phyloP scores from a whole-genome alignment of 768 basidiomycete species.

The Leccinum subtestaceum region DNA sequence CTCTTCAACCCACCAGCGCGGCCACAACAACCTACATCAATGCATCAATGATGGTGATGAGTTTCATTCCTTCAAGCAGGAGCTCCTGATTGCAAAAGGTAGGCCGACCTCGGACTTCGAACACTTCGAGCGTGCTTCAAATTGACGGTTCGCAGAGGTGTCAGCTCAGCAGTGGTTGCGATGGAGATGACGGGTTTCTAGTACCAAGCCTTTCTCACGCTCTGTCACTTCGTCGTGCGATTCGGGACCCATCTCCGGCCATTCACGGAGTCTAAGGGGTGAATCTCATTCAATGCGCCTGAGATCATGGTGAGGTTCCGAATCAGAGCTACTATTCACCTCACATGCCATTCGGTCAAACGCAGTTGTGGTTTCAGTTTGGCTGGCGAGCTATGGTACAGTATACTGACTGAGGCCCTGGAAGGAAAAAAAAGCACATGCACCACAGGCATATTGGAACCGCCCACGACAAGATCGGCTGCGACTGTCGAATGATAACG shows the following conservation, averaged over 20 bases:
- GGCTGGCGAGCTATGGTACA: too few species aligned
- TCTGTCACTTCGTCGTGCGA: conserved; percentile 75
- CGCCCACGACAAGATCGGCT: too few species aligned
- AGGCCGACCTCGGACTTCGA: conserved; percentile 32
- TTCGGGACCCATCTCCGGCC: conserved; percentile 70
- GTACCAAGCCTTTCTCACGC: conserved; percentile 55
- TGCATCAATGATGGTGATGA: not conserved
- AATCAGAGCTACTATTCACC: too few species aligned
- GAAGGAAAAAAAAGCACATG: not conserved
- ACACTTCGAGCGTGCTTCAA: not conserved
- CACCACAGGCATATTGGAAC: not conserved
- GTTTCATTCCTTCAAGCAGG: not conserved
- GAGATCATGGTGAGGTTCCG: too few species aligned
- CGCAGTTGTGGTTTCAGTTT: not conserved
- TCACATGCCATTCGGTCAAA: not conserved
- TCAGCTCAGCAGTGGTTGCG: conserved; percentile 50
- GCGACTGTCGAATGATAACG: too few species aligned
- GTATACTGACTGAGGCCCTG: too few species aligned
- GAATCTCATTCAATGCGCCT: too few species aligned
- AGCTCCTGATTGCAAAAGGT: conserved; percentile 60
- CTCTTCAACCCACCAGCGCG: not conserved
- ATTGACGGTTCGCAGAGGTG: conserved; percentile 33
- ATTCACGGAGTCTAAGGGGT: conserved; percentile 42
- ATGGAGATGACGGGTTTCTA: conserved; percentile 69
- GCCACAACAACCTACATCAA: not conserved